These are phyloP conservation scores for Malassezia japonica DNA, from an alignment of 1,284 basidiomycete genomes.

Conservation along the genomic window DNA sequence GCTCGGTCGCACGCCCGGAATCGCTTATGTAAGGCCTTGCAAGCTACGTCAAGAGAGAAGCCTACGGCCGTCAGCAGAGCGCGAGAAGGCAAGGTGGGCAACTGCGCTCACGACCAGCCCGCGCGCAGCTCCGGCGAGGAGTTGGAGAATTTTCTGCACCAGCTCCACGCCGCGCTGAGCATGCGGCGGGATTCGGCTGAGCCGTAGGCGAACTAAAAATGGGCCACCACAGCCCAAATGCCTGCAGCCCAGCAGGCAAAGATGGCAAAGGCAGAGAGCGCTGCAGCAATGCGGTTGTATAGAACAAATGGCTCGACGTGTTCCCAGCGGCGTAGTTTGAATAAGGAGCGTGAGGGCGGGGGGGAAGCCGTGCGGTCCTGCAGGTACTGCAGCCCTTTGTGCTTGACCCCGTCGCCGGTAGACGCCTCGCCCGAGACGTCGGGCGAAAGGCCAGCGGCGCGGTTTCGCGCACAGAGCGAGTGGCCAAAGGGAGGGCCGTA, in stretches of 20 bases:
- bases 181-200: conserved; percentile 10
- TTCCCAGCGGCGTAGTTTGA: conserved; percentile 3
- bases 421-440: neutral
- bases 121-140: conserved; percentile 1
- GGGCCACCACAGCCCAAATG: conserved; percentile 17
- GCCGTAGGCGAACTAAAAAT: conserved; percentile 21
- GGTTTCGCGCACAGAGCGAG: neutral
- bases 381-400: neutral
- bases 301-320: conserved; percentile 14
- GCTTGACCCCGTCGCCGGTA: neutral
- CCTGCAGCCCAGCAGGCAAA: conserved; percentile 15
- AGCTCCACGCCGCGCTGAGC: conserved; percentile 5
- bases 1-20: neutral
- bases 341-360: neutral
- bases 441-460: neutral
- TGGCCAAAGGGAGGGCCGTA: conserved; percentile 15
- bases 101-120: conserved; percentile 15
- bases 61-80: conserved; percentile 15
- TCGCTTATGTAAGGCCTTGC: neutral
- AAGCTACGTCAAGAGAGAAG: neutral
- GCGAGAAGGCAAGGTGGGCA: conserved; percentile 6
- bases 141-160: neutral
- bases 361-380: too few species aligned
- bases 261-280: conserved; percentile 11
- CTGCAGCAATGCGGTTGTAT: conserved; percentile 14